Evolutionary conservation across 192 early-diverging fungal genomes (phyloP), one percentile per base, ranked within the genome.

Genomic region (Gigaspora rosea): DNA sequence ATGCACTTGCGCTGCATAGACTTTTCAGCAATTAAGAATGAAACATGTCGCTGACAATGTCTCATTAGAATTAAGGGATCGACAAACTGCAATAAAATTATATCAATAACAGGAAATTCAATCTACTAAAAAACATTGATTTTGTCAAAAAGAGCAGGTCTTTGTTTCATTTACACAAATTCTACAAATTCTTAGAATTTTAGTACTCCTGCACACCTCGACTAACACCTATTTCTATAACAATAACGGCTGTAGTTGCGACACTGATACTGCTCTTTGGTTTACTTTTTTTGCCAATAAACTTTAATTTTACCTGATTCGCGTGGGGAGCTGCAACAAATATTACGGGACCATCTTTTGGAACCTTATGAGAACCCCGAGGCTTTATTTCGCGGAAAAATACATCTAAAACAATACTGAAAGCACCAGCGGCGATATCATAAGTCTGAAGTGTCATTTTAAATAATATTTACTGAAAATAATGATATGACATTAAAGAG

Each of bases 361-460:
- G 96, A 68, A 98, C 89, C 74, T 91, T 88, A 80, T 96, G 94
- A 33, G 91, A 84, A 73, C 93, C 94, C 32, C 95, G 87, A 18
- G 90, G 88, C 50, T 90, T 88, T 70, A 99, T 92, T 83, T 99
- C 97, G 35, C 96, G 84, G 79, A 98, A 97, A 79, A 95, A 95
- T 81, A 95, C 84, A 54, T 89, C 88, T 22, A 94, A 83, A 4
- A 93, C 82, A 12, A 88, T 80, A 58, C 85, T 89, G 80, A 92
- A 93, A 78, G 94, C 87, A 80, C 82, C 85, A 7, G 86, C 80
- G 47, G 89, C 85, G 64, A 91, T 59, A 82, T 95, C 92, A 81
- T 95, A 95, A 70, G 87, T 75, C 75, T 84, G 83, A 48, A 84
- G 80, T 76, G 78, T 65, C 83, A 84, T 84, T 75, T 75, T 75